phyloP scores from a whole-genome alignment of 495 filamentous ascomycete genomes.

The Viridothelium virens region DNA sequence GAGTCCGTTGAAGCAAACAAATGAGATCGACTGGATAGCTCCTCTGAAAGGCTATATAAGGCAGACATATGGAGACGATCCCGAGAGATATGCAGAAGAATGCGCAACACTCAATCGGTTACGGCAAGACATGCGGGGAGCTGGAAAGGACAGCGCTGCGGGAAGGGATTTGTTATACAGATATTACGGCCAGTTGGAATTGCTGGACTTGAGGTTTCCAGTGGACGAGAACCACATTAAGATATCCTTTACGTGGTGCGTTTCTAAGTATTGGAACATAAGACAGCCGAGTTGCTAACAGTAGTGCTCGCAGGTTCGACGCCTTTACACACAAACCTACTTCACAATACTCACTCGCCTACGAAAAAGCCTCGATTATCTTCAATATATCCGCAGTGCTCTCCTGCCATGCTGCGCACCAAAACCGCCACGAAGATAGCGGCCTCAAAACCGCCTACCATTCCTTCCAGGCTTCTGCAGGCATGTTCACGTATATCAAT shows the following conservation, averaged over 20 bases:
- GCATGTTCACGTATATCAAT: constrained; percentile 99
- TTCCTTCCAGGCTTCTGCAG: constrained; percentile 94
- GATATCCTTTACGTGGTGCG: constrained; percentile 92
- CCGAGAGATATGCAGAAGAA: constrained; percentile 88
- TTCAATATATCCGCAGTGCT: constrained; percentile 98
- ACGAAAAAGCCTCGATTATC: constrained; percentile 97
- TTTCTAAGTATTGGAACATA: constrained; percentile 27
- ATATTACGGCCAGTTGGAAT: constrained; percentile 94
- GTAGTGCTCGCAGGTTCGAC: constrained; percentile 66
- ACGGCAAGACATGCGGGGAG: constrained; percentile 96
- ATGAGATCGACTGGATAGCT: constrained; percentile 96
- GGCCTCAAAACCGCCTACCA: constrained; percentile 96
- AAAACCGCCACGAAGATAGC: constrained; percentile 82
- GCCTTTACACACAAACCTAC: constrained; percentile 96
- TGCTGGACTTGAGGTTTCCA: constrained; percentile 89
- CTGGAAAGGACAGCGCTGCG: constrained; percentile 91
- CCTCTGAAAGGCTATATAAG: constrained; percentile 92
- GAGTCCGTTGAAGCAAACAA: constrained; percentile 91
- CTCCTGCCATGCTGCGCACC: constrained; percentile 90
- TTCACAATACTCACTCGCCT: constrained; percentile 90
- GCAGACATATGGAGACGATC: constrained; percentile 90
- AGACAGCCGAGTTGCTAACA: constrained; percentile 10
- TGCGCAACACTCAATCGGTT: constrained; percentile 93
- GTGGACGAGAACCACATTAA: constrained; percentile 99
- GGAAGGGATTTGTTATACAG: constrained; percentile 90